Conservation (phyloP, 164 flowering plant genomes). For the Magnolia changhungtana region DNA sequence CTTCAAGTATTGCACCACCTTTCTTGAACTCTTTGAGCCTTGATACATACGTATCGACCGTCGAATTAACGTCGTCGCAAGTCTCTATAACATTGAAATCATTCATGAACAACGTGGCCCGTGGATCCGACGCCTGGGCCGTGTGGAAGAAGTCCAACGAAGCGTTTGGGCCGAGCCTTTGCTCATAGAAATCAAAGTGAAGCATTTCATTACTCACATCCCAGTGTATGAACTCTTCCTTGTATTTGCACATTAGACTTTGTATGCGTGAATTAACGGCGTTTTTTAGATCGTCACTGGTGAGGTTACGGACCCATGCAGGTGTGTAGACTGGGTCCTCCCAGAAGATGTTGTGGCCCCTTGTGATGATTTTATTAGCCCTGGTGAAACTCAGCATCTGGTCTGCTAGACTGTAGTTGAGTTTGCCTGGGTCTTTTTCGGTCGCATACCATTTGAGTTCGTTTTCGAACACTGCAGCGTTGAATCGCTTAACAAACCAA, state of each 20-base stretch:
- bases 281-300: conserved; percentile 33
- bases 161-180: conserved; percentile 63
- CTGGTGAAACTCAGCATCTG: conserved; percentile 66
- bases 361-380: conserved; percentile 48
- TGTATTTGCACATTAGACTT: conserved; percentile 70
- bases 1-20: conserved; percentile 37
- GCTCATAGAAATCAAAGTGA: conserved; percentile 81
- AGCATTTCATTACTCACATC: conserved; percentile 95
- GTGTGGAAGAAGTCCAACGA: conserved; percentile 50
- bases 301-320: conserved; percentile 72
- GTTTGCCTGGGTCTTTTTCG: conserved; percentile 57
- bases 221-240: conserved; percentile 83
- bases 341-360: conserved; percentile 99
- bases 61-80: conserved; percentile 73
- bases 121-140: conserved; percentile 65
- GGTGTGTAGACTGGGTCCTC: conserved; percentile 80
- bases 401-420: conserved; percentile 73
- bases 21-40: conserved; percentile 46
- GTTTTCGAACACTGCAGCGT: conserved; percentile 90
- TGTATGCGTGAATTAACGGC: conserved; percentile 61
- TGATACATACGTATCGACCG: conserved; percentile 62
- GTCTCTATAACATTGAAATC: conserved; percentile 91
- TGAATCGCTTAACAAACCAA: conserved; percentile 81
- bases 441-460: conserved; percentile 96
- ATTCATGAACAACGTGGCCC: conserved; percentile 80